Evolutionary conservation across 129 eudicot genomes (phyloP).

Genomic region (Artemisia argyi): DNA sequence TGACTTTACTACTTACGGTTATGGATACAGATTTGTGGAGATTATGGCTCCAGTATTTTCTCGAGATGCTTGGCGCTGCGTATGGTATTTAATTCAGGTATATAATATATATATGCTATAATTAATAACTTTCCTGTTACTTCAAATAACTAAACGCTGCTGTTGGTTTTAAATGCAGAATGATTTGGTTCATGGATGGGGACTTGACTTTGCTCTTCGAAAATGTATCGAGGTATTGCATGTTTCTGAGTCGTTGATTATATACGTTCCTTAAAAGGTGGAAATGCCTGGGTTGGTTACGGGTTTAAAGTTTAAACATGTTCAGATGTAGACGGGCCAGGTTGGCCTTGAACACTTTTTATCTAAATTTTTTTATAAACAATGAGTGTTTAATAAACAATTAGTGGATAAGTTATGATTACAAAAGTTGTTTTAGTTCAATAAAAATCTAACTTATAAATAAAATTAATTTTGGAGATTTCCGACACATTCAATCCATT

Average conservation of each 20-base stretch:
- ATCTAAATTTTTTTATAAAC: background rate
- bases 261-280: background rate
- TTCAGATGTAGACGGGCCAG: background rate
- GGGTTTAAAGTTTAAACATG: background rate
- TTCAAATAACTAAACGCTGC: background rate
- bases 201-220: slow-evolving; percentile 83
- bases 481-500: background rate
- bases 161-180: slow-evolving; percentile 51
- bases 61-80: slow-evolving; percentile 94
- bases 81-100: slow-evolving; percentile 94
- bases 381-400: background rate
- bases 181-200: slow-evolving; percentile 99
- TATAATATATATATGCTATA: slow-evolving; percentile 1
- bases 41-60: slow-evolving; percentile 99
- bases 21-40: slow-evolving; percentile 73
- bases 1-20: slow-evolving; percentile 16
- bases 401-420: background rate
- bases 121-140: background rate
- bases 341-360: background rate
- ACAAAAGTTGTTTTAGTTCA: background rate
- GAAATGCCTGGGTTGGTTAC: background rate
- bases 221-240: slow-evolving; percentile 75
- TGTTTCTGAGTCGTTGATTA: background rate
- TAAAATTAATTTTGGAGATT: background rate
- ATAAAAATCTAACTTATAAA: background rate